These are phyloP conservation scores for Cyberlindnera mississippiensis DNA, from an alignment of 805 yeast species.

Conservation along the genomic window DNA sequence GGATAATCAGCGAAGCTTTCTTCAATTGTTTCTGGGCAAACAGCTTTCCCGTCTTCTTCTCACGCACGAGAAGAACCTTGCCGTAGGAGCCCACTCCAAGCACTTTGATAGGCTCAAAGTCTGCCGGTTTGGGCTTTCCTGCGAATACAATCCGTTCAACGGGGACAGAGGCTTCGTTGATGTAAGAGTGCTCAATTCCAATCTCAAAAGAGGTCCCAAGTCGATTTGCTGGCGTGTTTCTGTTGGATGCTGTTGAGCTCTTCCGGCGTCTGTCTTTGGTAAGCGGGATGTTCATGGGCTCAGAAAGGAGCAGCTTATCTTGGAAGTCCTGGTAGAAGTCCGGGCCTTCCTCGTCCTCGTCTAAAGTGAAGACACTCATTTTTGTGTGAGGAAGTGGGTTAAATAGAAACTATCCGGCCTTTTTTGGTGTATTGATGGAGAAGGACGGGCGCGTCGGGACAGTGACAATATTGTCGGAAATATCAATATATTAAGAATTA, in stretches of 20 bases:
- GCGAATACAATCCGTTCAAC: neutral
- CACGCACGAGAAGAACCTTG: constrained; percentile 74
- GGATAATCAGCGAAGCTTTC: constrained; percentile 73
- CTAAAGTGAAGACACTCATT: constrained; percentile 24
- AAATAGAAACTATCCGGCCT: too few relatives aligned
- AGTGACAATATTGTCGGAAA: too few relatives aligned
- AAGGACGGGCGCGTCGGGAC: too few relatives aligned
- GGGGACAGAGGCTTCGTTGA: constrained; percentile 9
- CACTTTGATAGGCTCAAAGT: constrained; percentile 72
- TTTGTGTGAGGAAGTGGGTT: too few relatives aligned
- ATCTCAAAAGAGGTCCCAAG: constrained; percentile 49
- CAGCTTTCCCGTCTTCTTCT: constrained; percentile 53
- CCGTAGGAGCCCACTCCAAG: constrained; percentile 90
- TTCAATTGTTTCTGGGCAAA: constrained; percentile 85
- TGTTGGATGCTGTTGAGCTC: constrained; percentile 25
- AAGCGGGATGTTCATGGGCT: constrained; percentile 15
- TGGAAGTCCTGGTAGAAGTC: constrained; percentile 19
- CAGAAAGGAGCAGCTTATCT: constrained; percentile 14
- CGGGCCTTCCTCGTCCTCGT: constrained; percentile 21
- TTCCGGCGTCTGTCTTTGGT: constrained; percentile 19
- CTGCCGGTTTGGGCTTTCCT: constrained; percentile 35
- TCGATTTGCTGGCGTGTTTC: constrained; percentile 28
- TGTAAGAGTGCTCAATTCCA: constrained; percentile 39
- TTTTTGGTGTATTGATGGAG: neutral
- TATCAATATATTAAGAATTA: too few relatives aligned